phyloP scores from a whole-genome alignment of 129 eudicot genomes.

The Pseudognaphalium luteoalbum region DNA sequence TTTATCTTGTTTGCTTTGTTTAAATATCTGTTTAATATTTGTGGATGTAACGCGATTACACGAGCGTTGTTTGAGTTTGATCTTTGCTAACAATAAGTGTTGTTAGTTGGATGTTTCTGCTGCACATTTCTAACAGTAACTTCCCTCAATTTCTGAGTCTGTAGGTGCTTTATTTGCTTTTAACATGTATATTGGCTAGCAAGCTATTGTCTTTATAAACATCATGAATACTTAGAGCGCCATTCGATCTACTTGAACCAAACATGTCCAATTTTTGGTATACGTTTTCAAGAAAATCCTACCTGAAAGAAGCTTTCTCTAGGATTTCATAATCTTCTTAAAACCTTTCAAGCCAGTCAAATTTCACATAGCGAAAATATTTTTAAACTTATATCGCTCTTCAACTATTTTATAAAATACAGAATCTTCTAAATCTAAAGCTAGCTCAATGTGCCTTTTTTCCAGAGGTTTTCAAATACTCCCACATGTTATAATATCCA shows the following conservation, averaged over 20 bases:
- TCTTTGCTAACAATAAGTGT: too few relatives aligned
- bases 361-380: too few relatives aligned
- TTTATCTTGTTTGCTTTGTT: too few relatives aligned
- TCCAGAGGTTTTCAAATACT: constrained; percentile 33
- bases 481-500: constrained; percentile 56
- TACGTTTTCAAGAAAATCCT: constrained; percentile 46
- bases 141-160: constrained; percentile 36
- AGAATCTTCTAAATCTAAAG: constrained; percentile 38
- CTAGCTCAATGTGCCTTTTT: constrained; percentile 35
- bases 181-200: constrained; percentile 62
- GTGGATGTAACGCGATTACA: too few relatives aligned
- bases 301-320: constrained; percentile 16
- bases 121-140: constrained; percentile 49
- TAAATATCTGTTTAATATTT: too few relatives aligned
- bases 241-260: constrained; percentile 25
- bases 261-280: constrained; percentile 47
- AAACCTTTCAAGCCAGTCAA: not conserved
- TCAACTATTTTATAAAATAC: constrained; percentile 38
- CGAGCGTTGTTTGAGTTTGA: too few relatives aligned
- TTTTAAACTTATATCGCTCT: constrained; percentile 27
- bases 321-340: constrained; percentile 2
- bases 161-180: constrained; percentile 38
- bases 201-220: constrained; percentile 43
- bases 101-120: constrained; percentile 38
- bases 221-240: constrained; percentile 28